Base-by-base conservation (phyloP, 2,329 filamentous ascomycete genomes). In the Colletotrichum graminicola region DNA sequence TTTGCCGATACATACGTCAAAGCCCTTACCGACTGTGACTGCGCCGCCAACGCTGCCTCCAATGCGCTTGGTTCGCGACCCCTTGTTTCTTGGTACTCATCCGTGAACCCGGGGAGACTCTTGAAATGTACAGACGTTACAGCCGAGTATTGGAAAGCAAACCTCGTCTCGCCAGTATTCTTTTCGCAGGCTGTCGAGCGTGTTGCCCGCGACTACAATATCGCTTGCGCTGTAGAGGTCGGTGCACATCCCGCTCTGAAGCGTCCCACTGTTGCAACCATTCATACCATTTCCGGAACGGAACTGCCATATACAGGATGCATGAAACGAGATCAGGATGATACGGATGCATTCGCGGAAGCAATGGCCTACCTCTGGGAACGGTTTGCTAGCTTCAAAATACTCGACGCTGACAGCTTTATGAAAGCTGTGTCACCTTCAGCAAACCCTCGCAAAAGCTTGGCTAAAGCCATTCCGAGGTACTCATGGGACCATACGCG, bases 171-270 rank as follows among this genome's bases (percentile, higher is more conserved):
- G 2, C 18, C 57, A 8, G 57, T 60, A 3, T 39, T 54, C 1
- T 75, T 75, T 54, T 26, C 29, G 12, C 43, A 61, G 23, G 64
- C 55, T 21, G 36, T 67, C 32, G 62, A 56, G 55, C 68, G 8
- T 61, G 69, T 0, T 49, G 57, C 7, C 23, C 12, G 47, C 11
- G 45, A 49, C 21, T 64, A 26, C 21, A 72, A 32, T 26, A 26
- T 77, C 45, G 45, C 8, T n/a, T 49, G 45, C 3, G 51, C 75
- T 0, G 16, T 82, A 3, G 80, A 82, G 36, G 52, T 82, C 7
- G 80, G 80, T 0, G 79, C 80, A 1, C 80, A 82, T 54, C 78
- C 83, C 0, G 82, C 83, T 0, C 78, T 86, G 1, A 79, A 81
- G 60, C 80, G 80, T 0, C 84, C 84, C 0, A 69, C 79, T 0